Percentiles rank a stretch among this genome's conserved stretches.
Conservation (phyloP, 306 rosid species). For the Canavalia ensiformis region DNA sequence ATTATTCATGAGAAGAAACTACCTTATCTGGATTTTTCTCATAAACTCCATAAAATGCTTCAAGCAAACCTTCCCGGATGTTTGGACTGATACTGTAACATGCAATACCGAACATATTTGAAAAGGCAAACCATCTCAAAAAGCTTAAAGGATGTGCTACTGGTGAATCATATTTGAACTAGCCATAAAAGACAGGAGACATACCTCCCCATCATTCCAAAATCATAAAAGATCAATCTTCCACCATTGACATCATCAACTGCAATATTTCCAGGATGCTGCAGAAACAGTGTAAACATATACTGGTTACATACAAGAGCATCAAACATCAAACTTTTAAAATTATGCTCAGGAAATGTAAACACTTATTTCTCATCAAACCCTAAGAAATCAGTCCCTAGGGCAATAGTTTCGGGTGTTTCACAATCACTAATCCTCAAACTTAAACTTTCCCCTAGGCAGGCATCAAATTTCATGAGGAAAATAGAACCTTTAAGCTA, state of each 20-base stretch:
- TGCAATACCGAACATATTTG: constrained; percentile 38
- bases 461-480: background rate
- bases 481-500: background rate
- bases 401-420: background rate
- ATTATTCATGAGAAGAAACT: constrained; percentile 47
- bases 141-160: constrained; percentile 36
- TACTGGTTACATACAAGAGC: constrained; percentile 20
- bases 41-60: constrained; percentile 91
- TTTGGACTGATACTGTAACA: constrained; percentile 89
- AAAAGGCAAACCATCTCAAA: constrained; percentile 35
- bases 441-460: background rate
- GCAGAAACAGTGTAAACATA: constrained; percentile 46
- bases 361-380: background rate
- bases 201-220: constrained; percentile 99
- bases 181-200: constrained; percentile 47
- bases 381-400: background rate
- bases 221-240: constrained; percentile 96
- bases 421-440: background rate
- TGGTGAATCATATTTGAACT: constrained; percentile 13
- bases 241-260: constrained; percentile 99
- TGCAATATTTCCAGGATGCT: constrained; percentile 99
- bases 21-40: constrained; percentile 99
- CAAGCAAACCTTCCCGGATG: constrained; percentile 95
- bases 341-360: constrained; percentile 27
- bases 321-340: constrained; percentile 10